Evolutionary conservation across 805 yeast genomes (phyloP), one percentile per base, ranked within the genome.

Genomic region (Yamadazyma endophytica): DNA sequence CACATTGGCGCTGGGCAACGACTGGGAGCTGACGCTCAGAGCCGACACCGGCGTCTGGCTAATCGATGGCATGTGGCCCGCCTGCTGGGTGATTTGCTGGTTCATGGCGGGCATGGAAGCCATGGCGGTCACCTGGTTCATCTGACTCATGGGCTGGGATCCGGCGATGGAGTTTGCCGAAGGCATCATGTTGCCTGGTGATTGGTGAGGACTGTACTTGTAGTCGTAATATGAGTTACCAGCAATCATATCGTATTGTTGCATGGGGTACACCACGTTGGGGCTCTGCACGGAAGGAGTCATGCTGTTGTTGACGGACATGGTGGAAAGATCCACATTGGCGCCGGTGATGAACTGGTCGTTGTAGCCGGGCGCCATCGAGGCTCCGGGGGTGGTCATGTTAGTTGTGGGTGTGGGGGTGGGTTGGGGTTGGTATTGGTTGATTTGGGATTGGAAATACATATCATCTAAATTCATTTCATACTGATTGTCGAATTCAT

Each of bases 231-330:
- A 34, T 23, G 38, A 30, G 9, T 26, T 29, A 14, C 32, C 32
- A 6, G 33, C 19, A 12, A 16, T 24, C 19, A 31, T n/a, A n/a
- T n/a, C n/a, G n/a, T n/a, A n/a, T n/a, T 38, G 29, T 3, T 20
- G 27, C 4, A 21, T 29, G 7, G 36, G 31, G 17, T 35, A 39
- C 33, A 39, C 32, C 25, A 32, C 12, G 23, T 35, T 31, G 4
- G 44, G 44, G 18, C 41, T 37, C 14, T 36, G 36, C 12, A 35
- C 28, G 28, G 36, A 41, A 2, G 44, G 39, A 26, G 44, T 36
- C 18, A 37, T 16, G 13, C 18, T 27, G 8, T 27, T 29, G 17
- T 9, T 12, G 13, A 19, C 24, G 21, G 21, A 11, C 8, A 32
- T 16, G 13, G 31, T 23, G 18, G 35, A 31, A 13, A 35, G 29